Evolutionary conservation across 1,284 basidiomycete species (phyloP).

Genomic region (Rhodotorula sp.): DNA sequence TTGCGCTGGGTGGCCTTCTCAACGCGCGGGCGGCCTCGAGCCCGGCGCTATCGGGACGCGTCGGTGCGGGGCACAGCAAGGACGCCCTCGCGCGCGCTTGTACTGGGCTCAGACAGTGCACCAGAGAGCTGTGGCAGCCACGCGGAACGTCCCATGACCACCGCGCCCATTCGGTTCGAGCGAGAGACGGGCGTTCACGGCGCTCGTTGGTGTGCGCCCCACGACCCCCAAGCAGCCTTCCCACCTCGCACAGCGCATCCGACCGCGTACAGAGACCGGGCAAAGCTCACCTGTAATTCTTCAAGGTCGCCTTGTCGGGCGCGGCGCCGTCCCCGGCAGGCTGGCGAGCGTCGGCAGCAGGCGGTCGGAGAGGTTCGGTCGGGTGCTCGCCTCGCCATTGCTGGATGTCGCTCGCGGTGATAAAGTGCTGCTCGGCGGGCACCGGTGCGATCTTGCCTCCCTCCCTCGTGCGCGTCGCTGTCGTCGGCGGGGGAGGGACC

Average conservation of each 20-base stretch:
- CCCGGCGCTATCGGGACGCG: neutral
- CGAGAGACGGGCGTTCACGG: too few species aligned
- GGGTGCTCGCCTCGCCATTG: constrained; percentile 18
- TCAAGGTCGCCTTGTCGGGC: constrained; percentile 13
- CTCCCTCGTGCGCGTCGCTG: neutral
- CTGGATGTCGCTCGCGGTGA: constrained; percentile 8
- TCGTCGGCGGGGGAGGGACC: neutral
- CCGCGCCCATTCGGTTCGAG: too few species aligned
- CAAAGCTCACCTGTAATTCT: constrained; percentile 14
- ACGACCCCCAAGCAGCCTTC: neutral
- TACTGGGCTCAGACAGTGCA: fast-evolving
- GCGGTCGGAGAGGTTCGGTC: constrained; percentile 20
- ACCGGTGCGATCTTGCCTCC: neutral
- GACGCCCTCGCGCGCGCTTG: too few species aligned
- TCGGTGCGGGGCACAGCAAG: neutral
- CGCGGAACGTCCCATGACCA: too few species aligned
- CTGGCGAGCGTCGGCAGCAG: neutral
- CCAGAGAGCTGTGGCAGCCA: too few species aligned
- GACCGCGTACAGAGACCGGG: neutral
- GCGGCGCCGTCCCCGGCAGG: too few species aligned
- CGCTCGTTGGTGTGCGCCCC: neutral
- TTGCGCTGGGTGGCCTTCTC: neutral
- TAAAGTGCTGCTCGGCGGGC: neutral
- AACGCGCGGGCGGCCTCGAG: neutral
- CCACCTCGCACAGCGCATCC: too few species aligned